These are phyloP conservation scores for Venturiaceae sp. DNA, from an alignment of 2,329 filamentous ascomycete genomes.

Conservation along the genomic window DNA sequence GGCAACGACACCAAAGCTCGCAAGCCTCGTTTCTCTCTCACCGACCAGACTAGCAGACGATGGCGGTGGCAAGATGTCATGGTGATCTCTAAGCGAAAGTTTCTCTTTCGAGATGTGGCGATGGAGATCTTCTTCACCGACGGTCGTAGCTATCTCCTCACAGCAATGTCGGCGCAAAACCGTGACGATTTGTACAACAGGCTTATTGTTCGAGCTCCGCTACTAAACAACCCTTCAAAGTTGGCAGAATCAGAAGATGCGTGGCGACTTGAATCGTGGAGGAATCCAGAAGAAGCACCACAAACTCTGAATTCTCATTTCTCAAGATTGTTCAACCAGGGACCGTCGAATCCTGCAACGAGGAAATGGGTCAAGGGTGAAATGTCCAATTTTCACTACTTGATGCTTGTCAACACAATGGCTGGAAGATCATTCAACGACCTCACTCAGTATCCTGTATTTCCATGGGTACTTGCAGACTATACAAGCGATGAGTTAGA, in stretches of 20 bases:
- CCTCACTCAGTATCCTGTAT: constrained; percentile 94
- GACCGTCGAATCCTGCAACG: constrained; percentile 73
- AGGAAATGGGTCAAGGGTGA: constrained; percentile 88
- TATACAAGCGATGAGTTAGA: constrained; percentile 93
- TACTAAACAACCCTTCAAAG: constrained; percentile 60
- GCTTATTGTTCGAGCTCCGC: constrained; percentile 69
- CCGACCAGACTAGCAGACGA: constrained; percentile 73
- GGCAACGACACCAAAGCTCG: constrained; percentile 54
- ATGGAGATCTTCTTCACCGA: constrained; percentile 98
- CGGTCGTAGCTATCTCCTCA: constrained; percentile 87
- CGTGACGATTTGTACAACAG: constrained; percentile 75
- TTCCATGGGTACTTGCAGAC: constrained; percentile 93
- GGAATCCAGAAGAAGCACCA: constrained; percentile 52
- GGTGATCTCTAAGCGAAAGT: constrained; percentile 90
- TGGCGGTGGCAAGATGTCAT: constrained; percentile 95
- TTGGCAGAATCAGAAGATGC: constrained; percentile 74
- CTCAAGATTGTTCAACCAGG: constrained; percentile 81
- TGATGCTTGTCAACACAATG: constrained; percentile 98
- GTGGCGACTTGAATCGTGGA: constrained; percentile 83
- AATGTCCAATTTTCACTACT: constrained; percentile 96
- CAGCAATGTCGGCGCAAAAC: constrained; percentile 61
- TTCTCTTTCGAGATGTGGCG: constrained; percentile 89
- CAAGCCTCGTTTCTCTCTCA: constrained; percentile 33
- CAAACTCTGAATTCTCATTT: constrained; percentile 77
- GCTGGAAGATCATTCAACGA: constrained; percentile 97